These are phyloP conservation scores for Tuber melanosporum DNA, from an alignment of 495 filamentous ascomycete species.

Conservation along the genomic window DNA sequence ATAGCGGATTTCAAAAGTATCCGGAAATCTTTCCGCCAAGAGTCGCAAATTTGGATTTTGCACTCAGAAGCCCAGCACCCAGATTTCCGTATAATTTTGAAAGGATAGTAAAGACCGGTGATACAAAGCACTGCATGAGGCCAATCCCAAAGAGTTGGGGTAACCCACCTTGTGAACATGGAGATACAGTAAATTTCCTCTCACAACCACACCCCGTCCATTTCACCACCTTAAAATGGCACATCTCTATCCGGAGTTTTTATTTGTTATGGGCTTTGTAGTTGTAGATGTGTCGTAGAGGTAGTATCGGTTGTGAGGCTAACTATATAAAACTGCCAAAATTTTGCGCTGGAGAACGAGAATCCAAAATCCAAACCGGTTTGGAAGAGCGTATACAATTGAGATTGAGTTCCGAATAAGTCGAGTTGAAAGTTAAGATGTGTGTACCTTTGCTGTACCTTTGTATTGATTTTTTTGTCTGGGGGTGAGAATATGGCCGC, in stretches of 20 bases:
- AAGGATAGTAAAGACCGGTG: not conserved
- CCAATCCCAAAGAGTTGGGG: not conserved
- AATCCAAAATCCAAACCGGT: not conserved
- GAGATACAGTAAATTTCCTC: conserved; percentile 16
- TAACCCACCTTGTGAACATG: conserved; percentile 22
- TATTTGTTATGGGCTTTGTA: not conserved
- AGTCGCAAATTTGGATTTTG: too few species aligned
- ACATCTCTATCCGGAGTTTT: conserved; percentile 14
- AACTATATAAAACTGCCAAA: not conserved
- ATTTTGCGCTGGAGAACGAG: not conserved
- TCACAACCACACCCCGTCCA: conserved; percentile 28
- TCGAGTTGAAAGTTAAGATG: not conserved
- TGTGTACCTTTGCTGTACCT: not conserved
- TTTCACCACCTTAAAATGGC: conserved; percentile 29
- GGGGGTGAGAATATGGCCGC: not conserved
- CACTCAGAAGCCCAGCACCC: too few species aligned
- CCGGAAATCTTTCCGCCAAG: too few species aligned
- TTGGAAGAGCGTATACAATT: not conserved
- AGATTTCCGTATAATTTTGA: too few species aligned
- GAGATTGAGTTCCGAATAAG: not conserved
- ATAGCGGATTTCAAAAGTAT: too few species aligned
- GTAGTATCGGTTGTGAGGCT: not conserved
- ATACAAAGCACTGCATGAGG: not conserved
- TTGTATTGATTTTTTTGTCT: not conserved
- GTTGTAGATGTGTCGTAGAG: not conserved